Conservation (phyloP, 768 basidiomycete genomes). For the Suillus sp. region DNA sequence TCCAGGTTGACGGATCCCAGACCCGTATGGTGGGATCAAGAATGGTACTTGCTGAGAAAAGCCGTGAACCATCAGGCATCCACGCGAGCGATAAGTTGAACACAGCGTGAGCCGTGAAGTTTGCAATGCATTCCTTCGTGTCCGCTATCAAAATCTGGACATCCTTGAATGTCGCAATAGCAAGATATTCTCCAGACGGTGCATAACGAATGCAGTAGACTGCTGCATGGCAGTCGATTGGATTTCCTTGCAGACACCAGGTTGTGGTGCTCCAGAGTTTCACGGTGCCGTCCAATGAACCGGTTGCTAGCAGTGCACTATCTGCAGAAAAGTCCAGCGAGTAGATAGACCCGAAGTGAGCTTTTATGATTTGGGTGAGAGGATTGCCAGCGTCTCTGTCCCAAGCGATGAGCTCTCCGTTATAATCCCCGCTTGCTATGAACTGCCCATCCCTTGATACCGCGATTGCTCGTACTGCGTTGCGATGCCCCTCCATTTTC, state of each 20-base stretch:
- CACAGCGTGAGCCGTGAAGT: neutral
- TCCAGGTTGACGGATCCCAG: neutral
- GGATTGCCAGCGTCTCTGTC: neutral
- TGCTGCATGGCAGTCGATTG: neutral
- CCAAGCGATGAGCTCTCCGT: conserved; percentile 1
- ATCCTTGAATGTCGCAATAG: neutral
- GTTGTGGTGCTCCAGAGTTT: neutral
- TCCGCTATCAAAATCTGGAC: neutral
- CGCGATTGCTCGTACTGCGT: neutral
- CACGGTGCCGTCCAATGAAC: neutral
- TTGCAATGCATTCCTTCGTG: neutral
- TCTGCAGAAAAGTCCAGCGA: neutral
- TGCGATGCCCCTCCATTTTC: neutral
- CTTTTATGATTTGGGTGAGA: conserved; percentile 7
- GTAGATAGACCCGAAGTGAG: neutral
- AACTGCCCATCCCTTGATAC: neutral
- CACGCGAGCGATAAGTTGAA: neutral
- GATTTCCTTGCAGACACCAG: neutral
- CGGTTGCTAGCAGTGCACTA: neutral
- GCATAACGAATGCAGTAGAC: neutral
- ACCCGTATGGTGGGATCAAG: neutral
- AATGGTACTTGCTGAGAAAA: neutral
- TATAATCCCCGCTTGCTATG: neutral
- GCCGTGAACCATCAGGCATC: neutral
- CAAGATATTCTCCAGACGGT: neutral